Conservation (phyloP, 2,329 filamentous ascomycete species). For the Diaporthe sp. region DNA sequence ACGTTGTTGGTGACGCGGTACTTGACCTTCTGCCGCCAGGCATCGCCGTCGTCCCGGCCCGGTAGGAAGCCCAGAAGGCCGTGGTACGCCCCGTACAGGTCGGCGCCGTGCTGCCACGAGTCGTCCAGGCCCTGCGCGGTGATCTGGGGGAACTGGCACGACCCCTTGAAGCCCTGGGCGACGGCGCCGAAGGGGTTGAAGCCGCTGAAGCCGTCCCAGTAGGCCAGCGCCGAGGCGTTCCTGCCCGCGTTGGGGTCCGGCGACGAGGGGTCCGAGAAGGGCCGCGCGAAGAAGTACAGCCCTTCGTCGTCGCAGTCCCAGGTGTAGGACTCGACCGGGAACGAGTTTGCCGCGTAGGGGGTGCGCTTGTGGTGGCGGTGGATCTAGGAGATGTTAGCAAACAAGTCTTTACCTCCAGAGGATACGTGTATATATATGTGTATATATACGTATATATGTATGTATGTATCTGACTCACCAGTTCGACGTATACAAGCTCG, state of each 20-base stretch:
- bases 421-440: not conserved
- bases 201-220: constrained; percentile 74
- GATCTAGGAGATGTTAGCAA: constrained; percentile 60
- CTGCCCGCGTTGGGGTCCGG: constrained; percentile 33
- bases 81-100: constrained; percentile 83
- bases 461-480: constrained; percentile 62
- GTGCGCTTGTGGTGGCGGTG: constrained; percentile 90
- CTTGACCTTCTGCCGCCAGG: constrained; percentile 61
- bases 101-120: constrained; percentile 81
- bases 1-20: constrained; percentile 86
- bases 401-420: too few relatives aligned
- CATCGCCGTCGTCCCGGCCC: constrained; percentile 51
- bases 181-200: constrained; percentile 71
- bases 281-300: constrained; percentile 77
- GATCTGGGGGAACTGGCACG: constrained; percentile 87
- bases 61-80: constrained; percentile 78
- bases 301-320: constrained; percentile 82
- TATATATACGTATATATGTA: too few relatives aligned
- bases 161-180: constrained; percentile 76
- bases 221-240: constrained; percentile 64
- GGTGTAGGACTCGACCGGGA: constrained; percentile 78
- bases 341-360: constrained; percentile 82
- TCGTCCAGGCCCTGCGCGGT: constrained; percentile 79
- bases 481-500: constrained; percentile 80
- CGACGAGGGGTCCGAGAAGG: constrained; percentile 52